Percentiles rank a stretch among this genome's conserved stretches.
These are phyloP conservation scores for Ulvella scutata DNA, from an alignment of 139 green algal species.

Conservation along the genomic window DNA sequence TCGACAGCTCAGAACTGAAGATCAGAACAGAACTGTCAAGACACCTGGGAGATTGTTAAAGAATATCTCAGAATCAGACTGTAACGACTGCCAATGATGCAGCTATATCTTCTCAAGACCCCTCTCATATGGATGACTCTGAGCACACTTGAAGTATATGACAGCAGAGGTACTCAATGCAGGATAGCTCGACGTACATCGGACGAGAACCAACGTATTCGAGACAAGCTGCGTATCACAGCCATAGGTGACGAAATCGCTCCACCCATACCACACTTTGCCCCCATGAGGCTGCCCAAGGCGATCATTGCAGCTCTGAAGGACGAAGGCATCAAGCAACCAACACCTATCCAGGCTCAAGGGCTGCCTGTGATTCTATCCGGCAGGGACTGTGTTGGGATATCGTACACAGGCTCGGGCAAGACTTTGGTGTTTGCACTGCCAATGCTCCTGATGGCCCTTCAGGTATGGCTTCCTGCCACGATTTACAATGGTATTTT, in stretches of 20 bases:
- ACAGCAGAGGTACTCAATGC: no score
- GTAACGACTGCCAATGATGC: no score
- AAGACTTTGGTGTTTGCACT: conserved; percentile 94
- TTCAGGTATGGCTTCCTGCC: conserved; percentile 33
- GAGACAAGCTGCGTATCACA: conserved; percentile 84
- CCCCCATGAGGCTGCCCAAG: conserved; percentile 41
- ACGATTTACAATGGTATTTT: not conserved
- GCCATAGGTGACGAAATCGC: conserved; percentile 70
- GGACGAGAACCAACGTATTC: conserved; percentile 31
- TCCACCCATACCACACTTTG: conserved; percentile 73
- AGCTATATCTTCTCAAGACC: no score
- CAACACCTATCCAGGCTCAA: conserved; percentile 93
- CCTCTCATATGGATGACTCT: no score
- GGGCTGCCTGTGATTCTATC: conserved; percentile 81
- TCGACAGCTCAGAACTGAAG: no score
- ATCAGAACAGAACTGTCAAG: no score
- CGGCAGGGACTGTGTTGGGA: conserved; percentile 96
- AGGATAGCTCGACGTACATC: not conserved
- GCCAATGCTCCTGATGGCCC: conserved; percentile 75
- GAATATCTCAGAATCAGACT: no score
- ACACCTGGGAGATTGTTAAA: no score
- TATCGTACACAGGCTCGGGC: conserved; percentile 90
- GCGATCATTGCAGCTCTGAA: conserved; percentile 30
- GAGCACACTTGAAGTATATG: no score
- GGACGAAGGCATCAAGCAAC: conserved; percentile 67